Conservation (phyloP, 2,329 filamentous ascomycete genomes). For the Epichloe glyceriae region DNA sequence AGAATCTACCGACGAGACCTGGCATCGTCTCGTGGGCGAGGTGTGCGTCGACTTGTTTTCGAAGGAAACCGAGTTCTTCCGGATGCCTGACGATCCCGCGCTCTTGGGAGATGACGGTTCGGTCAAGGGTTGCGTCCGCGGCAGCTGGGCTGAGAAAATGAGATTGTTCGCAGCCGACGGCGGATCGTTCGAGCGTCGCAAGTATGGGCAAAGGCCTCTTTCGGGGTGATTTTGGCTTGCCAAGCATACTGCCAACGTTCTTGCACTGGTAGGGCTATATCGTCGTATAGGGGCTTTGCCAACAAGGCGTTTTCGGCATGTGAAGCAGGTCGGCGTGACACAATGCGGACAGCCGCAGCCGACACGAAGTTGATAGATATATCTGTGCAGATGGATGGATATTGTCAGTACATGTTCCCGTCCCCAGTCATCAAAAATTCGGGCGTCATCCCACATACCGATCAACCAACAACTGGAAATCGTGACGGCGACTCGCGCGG, state of each 20-base stretch:
- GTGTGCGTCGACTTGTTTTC: neutral
- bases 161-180: conserved; percentile 35
- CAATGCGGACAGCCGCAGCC: conserved; percentile 62
- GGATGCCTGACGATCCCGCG: neutral
- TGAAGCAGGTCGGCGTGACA: conserved; percentile 67
- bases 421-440: neutral
- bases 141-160: conserved; percentile 25
- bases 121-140: conserved; percentile 5
- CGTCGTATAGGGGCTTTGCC: conserved; percentile 58
- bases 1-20: neutral
- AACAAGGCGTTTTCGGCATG: conserved; percentile 55
- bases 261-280: conserved; percentile 70
- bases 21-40: neutral
- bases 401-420: neutral
- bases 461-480: conserved; percentile 54
- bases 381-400: conserved; percentile 33
- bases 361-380: conserved; percentile 67
- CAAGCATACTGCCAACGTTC: conserved; percentile 67
- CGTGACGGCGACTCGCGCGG: conserved; percentile 45
- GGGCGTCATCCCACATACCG: conserved; percentile 31
- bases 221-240: conserved; percentile 70
- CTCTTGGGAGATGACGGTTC: conserved; percentile 1
- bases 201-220: conserved; percentile 48
- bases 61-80: neutral
- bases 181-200: conserved; percentile 28